Conservation (phyloP, 352 stramenopile genomes). For the Globisporangium acanthophoron region DNA sequence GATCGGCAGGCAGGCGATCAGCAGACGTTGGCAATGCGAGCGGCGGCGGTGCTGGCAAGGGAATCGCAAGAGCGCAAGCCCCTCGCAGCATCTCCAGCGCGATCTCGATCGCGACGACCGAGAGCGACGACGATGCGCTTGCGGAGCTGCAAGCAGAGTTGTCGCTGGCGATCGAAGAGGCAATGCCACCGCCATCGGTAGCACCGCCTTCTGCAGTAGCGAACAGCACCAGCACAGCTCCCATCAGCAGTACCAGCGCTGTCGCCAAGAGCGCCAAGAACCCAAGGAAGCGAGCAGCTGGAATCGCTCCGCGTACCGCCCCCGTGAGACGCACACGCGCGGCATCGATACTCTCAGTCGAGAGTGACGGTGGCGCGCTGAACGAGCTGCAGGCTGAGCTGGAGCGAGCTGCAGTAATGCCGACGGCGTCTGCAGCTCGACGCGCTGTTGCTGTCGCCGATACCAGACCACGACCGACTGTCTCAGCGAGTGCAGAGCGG, state of each 20-base stretch:
- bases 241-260: not conserved
- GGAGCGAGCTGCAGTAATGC: not conserved
- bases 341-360: slow-evolving; percentile 2
- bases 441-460: not conserved
- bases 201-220: not conserved
- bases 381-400: slow-evolving; percentile 10
- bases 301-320: slow-evolving; percentile 3
- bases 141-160: slow-evolving; percentile 30
- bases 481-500: not conserved
- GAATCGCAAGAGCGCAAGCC: not conserved
- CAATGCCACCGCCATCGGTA: not conserved
- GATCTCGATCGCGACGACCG: slow-evolving; percentile 18
- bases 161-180: slow-evolving; percentile 2
- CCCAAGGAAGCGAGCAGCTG: not conserved
- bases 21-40: not conserved
- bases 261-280: not conserved
- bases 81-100: slow-evolving; percentile 6
- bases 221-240: not conserved
- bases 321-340: slow-evolving; percentile 6
- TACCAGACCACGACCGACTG: not conserved
- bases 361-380: slow-evolving; percentile 2
- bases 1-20: not conserved
- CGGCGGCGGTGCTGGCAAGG: not conserved
- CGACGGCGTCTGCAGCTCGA: not conserved
- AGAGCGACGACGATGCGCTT: slow-evolving; percentile 26